Percentiles rank a stretch among this genome's conserved stretches.
These are phyloP conservation scores for Fusarium sp. DNA, from an alignment of 2,329 filamentous ascomycete species.

Conservation along the genomic window DNA sequence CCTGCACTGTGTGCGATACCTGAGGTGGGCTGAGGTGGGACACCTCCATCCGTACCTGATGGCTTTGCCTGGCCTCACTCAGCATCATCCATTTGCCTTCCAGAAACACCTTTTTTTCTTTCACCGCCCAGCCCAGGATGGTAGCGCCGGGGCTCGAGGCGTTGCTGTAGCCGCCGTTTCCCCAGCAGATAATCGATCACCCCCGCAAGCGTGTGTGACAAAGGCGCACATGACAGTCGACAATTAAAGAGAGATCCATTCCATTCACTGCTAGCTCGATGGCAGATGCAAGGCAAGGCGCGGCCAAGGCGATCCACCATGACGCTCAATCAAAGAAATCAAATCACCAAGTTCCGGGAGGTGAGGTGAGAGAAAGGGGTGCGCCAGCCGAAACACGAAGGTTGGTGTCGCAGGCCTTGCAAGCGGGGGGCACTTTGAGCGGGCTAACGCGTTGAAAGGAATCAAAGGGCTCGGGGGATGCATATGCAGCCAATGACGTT, in stretches of 20 bases:
- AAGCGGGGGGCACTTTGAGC: neutral
- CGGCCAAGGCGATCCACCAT: conserved; percentile 29
- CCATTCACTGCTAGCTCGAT: neutral
- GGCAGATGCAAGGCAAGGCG: neutral
- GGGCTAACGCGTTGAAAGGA: conserved; percentile 23
- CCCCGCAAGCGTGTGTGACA: conserved; percentile 20
- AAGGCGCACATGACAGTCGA: conserved; percentile 29
- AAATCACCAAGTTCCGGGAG: neutral
- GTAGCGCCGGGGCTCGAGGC: conserved; percentile 8
- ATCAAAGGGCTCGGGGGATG: conserved; percentile 10
- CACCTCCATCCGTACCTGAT: conserved; percentile 29
- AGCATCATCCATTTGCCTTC: conserved; percentile 25
- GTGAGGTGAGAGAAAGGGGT: conserved; percentile 15
- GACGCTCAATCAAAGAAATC: conserved; percentile 18
- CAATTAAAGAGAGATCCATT: conserved; percentile 21
- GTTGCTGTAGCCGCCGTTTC: conserved; percentile 9
- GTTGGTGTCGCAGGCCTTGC: conserved; percentile 21
- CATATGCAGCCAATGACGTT: neutral
- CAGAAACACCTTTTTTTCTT: conserved; percentile 17
- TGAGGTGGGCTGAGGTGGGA: conserved; percentile 32
- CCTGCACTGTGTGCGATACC: conserved; percentile 41
- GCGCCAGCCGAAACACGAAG: conserved; percentile 15
- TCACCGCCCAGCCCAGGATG: conserved; percentile 19
- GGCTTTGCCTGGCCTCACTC: conserved; percentile 11
- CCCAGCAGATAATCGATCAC: conserved; percentile 11